phyloP scores from a whole-genome alignment of 768 basidiomycete species.

The Suillus spraguei region DNA sequence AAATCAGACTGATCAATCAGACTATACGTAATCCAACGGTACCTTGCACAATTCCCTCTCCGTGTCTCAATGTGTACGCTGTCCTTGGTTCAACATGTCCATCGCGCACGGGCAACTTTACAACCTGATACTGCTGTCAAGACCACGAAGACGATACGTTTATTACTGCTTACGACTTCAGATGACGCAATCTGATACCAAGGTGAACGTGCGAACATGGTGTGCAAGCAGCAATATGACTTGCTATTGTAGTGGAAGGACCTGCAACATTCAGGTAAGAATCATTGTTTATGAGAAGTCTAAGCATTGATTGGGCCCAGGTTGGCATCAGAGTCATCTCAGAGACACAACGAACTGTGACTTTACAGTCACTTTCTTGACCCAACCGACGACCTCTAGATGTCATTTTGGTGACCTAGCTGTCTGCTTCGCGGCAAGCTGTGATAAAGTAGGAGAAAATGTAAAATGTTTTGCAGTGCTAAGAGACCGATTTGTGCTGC shows the following conservation, averaged over 20 bases:
- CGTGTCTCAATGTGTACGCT: background rate
- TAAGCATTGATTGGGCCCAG: too few species aligned
- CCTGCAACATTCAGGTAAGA: background rate
- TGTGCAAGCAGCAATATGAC: too few species aligned
- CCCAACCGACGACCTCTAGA: too few species aligned
- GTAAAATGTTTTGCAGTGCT: background rate
- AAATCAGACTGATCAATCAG: background rate
- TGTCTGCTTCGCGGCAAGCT: background rate
- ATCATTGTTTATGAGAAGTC: background rate
- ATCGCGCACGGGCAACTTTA: background rate
- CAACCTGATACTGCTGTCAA: background rate
- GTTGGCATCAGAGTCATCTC: background rate
- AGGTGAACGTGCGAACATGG: background rate
- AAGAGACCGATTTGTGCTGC: background rate
- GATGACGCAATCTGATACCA: background rate
- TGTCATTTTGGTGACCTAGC: too few species aligned
- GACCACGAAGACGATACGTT: background rate
- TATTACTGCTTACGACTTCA: background rate
- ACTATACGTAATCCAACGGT: background rate
- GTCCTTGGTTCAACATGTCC: background rate
- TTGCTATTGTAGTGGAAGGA: background rate
- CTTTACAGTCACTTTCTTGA: too few species aligned
- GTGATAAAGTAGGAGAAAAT: background rate
- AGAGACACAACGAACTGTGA: too few species aligned
- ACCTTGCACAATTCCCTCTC: background rate